Base-by-base conservation (phyloP, 2,329 filamentous ascomycete species). In the Pseudogymnoascus sp. region DNA sequence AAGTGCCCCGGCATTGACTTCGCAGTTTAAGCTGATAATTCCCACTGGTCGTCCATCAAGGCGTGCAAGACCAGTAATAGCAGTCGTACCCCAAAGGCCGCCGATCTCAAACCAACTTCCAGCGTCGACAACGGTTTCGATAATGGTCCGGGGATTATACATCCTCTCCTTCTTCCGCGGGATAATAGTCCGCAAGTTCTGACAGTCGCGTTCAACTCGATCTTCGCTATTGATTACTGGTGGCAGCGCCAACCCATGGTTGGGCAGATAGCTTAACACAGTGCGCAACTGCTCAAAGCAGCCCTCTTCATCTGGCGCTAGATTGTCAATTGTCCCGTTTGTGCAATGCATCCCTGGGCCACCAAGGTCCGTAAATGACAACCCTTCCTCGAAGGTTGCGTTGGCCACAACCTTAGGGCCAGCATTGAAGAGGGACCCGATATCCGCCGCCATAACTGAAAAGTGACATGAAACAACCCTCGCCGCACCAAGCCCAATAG, bases 301-400 rank as follows among this genome's bases (percentile, higher is more conserved):
- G 46, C 81, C 83, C 14, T 76, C 76, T 70, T 88, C 85, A 65
- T 84, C 80, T 3, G 78, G 75, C 0, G 85, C 85, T 2, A 87
- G 75, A 62, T 88, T 88, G 65, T 88, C 85, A 60, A 88, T 86
- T 0, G 85, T 88, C 0, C 85, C 85, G 64, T 88, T 88, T 0
- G 82, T 83, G 67, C 84, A 86, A 69, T 88, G 85, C 72, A 88
- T 80, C 16, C 74, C 74, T 0, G 85, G 84, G 0, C 85, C 85
- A 2, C 85, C 85, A 0, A 88, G 75, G 66, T 87, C 83, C 12
- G 78, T 79, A 59, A 86, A 81, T 3, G 77, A 80, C 2, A 88
- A 71, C 0, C 80, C 84, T 74, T 88, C 85, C 69, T 88, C 85
- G 66, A 87, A 87, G 0, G 85, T 88, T 1, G 85, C 85, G 8